Conservation (phyloP, 176 grass and related monocot genomes). For the Aegilops sharonensis region DNA sequence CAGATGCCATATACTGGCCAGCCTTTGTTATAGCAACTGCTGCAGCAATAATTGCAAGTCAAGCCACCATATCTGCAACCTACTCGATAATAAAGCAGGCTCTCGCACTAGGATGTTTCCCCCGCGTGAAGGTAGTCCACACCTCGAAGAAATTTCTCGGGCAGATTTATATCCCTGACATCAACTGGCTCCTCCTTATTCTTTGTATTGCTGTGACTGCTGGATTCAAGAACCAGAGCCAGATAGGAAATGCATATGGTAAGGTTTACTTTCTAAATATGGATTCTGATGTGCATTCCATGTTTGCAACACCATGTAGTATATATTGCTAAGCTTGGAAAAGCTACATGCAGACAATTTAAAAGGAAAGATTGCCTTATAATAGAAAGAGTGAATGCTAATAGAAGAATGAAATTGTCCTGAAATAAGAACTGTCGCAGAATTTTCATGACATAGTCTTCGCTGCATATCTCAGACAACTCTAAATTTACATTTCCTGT, state of each 20-base stretch:
- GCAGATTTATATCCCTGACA: constrained; percentile 99
- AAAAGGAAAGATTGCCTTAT: neutral
- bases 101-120: constrained; percentile 87
- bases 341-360: neutral
- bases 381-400: neutral
- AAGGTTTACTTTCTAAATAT: constrained; percentile 13
- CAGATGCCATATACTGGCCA: constrained; percentile 91
- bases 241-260: constrained; percentile 99
- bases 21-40: constrained; percentile 90
- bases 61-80: constrained; percentile 97
- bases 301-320: neutral
- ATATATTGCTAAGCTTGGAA: constrained; percentile 9
- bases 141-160: constrained; percentile 97
- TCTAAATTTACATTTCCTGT: neutral
- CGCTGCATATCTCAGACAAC: neutral
- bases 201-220: constrained; percentile 88
- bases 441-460: constrained; percentile 2
- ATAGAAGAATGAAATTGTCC: neutral
- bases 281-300: neutral
- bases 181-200: constrained; percentile 93
- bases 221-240: constrained; percentile 97
- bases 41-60: constrained; percentile 85
- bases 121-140: constrained; percentile 91
- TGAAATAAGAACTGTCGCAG: neutral
- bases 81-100: constrained; percentile 99